Evolutionary conservation across 2,329 filamentous ascomycete species (phyloP).

Genomic region (Xylaria sp.): DNA sequence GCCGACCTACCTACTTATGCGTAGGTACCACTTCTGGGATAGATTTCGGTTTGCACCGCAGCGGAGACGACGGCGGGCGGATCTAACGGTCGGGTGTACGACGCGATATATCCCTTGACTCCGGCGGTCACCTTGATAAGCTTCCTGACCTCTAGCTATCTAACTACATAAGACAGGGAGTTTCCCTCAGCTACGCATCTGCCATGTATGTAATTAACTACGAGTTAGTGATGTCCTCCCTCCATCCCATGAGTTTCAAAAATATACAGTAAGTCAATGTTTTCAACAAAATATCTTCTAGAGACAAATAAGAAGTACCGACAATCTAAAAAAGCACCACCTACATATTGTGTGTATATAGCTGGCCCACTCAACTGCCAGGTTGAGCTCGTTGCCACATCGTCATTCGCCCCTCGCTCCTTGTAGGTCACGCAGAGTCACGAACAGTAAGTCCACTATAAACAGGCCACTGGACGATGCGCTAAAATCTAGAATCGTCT

Average conservation of each 20-base stretch:
- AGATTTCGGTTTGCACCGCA: constrained; percentile 17
- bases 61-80: constrained; percentile 25
- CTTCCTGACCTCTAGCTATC: background rate
- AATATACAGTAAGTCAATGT: too few species aligned
- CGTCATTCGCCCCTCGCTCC: constrained; percentile 33
- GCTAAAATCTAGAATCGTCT: background rate
- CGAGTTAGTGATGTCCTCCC: background rate
- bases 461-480: background rate
- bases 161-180: background rate
- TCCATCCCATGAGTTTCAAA: background rate
- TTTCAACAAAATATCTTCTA: too few species aligned
- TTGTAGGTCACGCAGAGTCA: background rate
- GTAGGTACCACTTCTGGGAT: background rate
- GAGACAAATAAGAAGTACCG: too few species aligned
- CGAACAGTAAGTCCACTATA: constrained; percentile 3
- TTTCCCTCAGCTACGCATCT: too few species aligned
- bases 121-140: background rate
- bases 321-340: too few species aligned
- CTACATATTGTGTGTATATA: background rate
- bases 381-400: constrained; percentile 33
- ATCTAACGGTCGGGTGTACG: constrained; percentile 21
- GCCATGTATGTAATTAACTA: background rate
- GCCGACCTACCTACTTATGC: too few species aligned
- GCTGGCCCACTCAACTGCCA: constrained; percentile 23
- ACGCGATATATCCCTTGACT: background rate